Conservation (phyloP, 176 grass and related monocot species). For the Eragrostis nindensis region DNA sequence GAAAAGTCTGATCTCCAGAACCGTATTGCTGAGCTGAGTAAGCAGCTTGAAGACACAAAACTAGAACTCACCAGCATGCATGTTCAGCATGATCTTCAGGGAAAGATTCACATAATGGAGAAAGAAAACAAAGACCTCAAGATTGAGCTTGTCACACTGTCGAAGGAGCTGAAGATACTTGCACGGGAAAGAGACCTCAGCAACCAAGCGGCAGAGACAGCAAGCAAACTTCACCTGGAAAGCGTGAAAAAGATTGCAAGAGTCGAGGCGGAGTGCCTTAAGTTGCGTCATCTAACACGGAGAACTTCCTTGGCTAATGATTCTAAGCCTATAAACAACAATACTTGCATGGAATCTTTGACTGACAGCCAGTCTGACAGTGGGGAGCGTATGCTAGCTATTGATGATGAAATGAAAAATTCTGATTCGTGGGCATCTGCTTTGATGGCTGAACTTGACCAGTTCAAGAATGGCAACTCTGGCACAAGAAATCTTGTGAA, state of each 20-base stretch:
- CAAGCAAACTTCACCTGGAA: slow-evolving; percentile 91
- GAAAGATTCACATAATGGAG: slow-evolving; percentile 58
- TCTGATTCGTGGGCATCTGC: slow-evolving; percentile 82
- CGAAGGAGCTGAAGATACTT: slow-evolving; percentile 64
- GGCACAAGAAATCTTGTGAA: slow-evolving; percentile 55
- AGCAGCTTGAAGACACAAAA: slow-evolving; percentile 54
- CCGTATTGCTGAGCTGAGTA: slow-evolving; percentile 54
- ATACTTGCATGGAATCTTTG: slow-evolving; percentile 64
- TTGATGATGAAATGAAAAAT: slow-evolving; percentile 67
- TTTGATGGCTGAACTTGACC: slow-evolving; percentile 84
- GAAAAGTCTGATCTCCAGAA: slow-evolving; percentile 61
- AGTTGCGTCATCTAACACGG: slow-evolving; percentile 52
- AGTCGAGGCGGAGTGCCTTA: slow-evolving; percentile 85
- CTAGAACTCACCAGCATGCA: slow-evolving; percentile 18
- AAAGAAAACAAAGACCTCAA: slow-evolving; percentile 80
- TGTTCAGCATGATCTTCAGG: slow-evolving; percentile 48
- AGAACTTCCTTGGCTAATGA: slow-evolving; percentile 50
- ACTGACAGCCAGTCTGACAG: slow-evolving; percentile 87
- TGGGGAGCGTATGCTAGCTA: slow-evolving; percentile 63
- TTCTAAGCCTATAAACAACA: slow-evolving; percentile 44
- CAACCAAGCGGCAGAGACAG: slow-evolving; percentile 91
- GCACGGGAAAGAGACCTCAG: slow-evolving; percentile 80
- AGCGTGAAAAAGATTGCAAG: slow-evolving; percentile 80
- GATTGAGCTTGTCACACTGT: slow-evolving; percentile 44
- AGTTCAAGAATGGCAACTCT: slow-evolving; percentile 61